Percentiles rank a stretch among this genome's conserved stretches.
Evolutionary conservation across 2,329 filamentous ascomycete genomes (phyloP).

Genomic region (Fonsecaea monophora): DNA sequence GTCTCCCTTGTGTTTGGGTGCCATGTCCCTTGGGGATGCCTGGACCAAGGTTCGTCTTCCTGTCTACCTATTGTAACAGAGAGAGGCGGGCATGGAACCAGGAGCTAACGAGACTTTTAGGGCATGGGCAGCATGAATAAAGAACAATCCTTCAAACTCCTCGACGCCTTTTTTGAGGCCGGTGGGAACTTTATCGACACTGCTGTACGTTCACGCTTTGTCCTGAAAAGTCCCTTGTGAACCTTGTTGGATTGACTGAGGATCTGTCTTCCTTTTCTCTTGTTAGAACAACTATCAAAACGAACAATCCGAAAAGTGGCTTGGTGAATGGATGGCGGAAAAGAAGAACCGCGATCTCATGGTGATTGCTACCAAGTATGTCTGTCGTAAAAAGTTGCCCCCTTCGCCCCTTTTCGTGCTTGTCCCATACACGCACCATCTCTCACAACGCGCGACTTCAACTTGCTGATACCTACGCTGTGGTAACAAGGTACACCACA

Average conservation of each 20-base stretch:
- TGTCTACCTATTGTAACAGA: conserved; percentile 36
- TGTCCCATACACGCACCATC: not conserved
- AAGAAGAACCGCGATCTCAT: conserved; percentile 71
- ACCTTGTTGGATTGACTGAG: conserved; percentile 1
- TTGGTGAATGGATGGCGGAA: conserved; percentile 66
- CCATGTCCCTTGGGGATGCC: conserved; percentile 49
- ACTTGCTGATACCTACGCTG: not conserved
- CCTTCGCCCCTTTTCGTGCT: too few relatives aligned
- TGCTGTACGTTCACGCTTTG: conserved; percentile 43
- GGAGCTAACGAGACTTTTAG: not conserved
- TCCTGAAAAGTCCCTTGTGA: not conserved
- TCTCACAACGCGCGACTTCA: not conserved
- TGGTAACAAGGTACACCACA: conserved; percentile 65
- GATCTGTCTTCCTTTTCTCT: not conserved
- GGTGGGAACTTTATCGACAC: conserved; percentile 80
- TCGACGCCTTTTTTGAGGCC: conserved; percentile 69
- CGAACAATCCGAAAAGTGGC: conserved; percentile 68
- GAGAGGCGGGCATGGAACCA: too few relatives aligned
- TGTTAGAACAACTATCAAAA: conserved; percentile 68
- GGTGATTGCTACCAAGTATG: conserved; percentile 73
- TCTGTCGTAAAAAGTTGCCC: too few relatives aligned
- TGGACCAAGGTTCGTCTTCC: conserved; percentile 43
- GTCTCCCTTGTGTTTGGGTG: conserved; percentile 63
- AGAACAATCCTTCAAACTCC: conserved; percentile 65
- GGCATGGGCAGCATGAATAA: conserved; percentile 62